Evolutionary conservation across 176 grass and related monocot genomes (phyloP), one percentile per base, ranked within the genome.

Genomic region (Panicum miliaceum): DNA sequence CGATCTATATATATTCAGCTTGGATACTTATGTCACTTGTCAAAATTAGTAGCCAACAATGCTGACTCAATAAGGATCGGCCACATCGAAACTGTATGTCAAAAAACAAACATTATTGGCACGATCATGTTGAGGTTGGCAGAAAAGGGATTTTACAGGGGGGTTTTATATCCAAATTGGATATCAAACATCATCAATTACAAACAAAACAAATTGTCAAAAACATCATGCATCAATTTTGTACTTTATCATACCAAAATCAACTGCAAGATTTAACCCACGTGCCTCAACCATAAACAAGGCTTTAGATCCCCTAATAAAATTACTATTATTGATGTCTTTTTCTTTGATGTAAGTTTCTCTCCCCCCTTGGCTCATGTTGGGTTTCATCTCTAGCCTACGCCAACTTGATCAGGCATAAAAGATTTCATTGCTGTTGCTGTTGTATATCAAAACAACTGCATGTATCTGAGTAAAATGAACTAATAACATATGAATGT

Each of bases 151-250:
- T 32, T 2, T 32, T 32, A 32, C 29, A 2, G 29, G 29, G 29
- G 29, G 1, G 1, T 32, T 32, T 32, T 1, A 32, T 32, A 32
- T 32, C 29, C 40, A 3, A 47, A 71, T 6, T 47, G n/a, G 25
- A 71, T 26, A 43, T 23, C 74, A 77, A 41, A 59, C 8, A 25
- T 42, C 3, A 0, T 61, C 26, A 13, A 60, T 2, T 26, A 18
- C 25, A 59, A 26, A 46, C 14, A 25, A 71, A 78, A 12, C 38
- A 23, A 32, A 59, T 51, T 40, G 12, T 37, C 22, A 63, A 62
- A 81, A 48, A 81, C 14, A 74, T 77, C 36, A 75, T 58, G 25
- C 11, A 75, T 27, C 48, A 46, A 57, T 35, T 64, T 34, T 48
- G 5, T 35, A n/a, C 19, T 47, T 64, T 64, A 48, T 32, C 6